phyloP scores from a whole-genome alignment of 805 yeast species.

The Phaffomyces antillensis region DNA sequence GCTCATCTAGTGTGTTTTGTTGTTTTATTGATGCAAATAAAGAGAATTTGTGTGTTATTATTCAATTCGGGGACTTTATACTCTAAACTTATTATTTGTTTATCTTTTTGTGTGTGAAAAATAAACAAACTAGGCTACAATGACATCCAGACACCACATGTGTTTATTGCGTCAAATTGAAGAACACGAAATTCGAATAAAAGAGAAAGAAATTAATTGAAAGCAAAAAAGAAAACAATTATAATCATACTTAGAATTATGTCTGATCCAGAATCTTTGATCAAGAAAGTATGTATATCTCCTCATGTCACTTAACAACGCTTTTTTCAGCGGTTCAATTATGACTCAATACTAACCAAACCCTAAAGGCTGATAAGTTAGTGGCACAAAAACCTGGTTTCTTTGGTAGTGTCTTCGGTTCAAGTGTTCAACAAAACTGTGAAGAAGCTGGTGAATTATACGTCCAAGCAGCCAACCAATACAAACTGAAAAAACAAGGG shows the following conservation, averaged over 20 bases:
- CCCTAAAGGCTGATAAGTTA: conserved; percentile 57
- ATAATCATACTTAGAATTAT: not conserved
- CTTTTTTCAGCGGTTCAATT: conserved; percentile 11
- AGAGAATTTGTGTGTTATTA: too few species aligned
- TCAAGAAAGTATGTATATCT: conserved; percentile 26
- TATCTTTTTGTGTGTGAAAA: too few species aligned
- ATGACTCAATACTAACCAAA: not conserved
- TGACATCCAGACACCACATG: too few species aligned
- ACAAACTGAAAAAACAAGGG: conserved; percentile 67
- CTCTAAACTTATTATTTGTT: too few species aligned
- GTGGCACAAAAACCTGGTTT: conserved; percentile 66
- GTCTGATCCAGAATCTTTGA: conserved; percentile 26
- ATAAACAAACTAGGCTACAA: too few species aligned
- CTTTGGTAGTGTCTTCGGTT: conserved; percentile 55
- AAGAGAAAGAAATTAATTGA: too few species aligned
- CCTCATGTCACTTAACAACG: too few species aligned
- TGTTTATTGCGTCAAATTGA: too few species aligned
- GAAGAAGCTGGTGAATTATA: conserved; percentile 94
- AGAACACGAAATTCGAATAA: too few species aligned
- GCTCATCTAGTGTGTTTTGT: conserved; percentile 4
- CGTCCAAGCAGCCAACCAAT: conserved; percentile 89
- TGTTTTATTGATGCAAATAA: not conserved
- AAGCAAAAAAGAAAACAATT: too few species aligned
- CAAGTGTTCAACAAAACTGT: conserved; percentile 50
- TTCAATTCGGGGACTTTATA: too few species aligned